Conservation (phyloP, 305 asterid genomes). For the Lippia alba region DNA sequence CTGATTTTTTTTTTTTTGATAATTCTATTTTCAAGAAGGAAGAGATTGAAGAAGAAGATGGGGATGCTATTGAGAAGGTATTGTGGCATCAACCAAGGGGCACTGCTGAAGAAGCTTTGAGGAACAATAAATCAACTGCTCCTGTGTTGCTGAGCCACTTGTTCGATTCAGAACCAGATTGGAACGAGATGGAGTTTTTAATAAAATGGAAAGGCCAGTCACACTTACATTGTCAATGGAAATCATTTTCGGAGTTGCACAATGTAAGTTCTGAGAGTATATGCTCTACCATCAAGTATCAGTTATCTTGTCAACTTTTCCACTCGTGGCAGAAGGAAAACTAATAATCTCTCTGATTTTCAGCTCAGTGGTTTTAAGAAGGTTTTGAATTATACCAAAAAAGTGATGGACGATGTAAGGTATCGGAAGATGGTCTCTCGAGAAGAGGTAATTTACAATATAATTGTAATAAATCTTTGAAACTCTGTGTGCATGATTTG, state of each 20-base stretch:
- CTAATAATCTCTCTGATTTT: conserved; percentile 44
- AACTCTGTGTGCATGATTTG: conserved; percentile 16
- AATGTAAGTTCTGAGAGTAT: conserved; percentile 63
- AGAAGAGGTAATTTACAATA: conserved; percentile 77
- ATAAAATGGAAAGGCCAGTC: conserved; percentile 99
- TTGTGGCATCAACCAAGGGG: conserved; percentile 99
- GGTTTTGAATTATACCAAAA: conserved; percentile 95
- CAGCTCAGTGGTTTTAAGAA: conserved; percentile 99
- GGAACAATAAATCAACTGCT: conserved; percentile 75
- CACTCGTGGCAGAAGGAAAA: conserved; percentile 22
- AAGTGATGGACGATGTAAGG: conserved; percentile 86
- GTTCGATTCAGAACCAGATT: conserved; percentile 82
- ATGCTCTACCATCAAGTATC: conserved; percentile 17
- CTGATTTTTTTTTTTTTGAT: conserved; percentile 36
- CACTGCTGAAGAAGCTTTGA: conserved; percentile 89
- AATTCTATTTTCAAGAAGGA: conserved; percentile 56
- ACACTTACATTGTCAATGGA: conserved; percentile 99
- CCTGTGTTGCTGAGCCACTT: conserved; percentile 84
- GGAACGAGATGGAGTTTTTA: conserved; percentile 88
- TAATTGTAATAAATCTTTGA: conserved; percentile 4
- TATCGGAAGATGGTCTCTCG: conserved; percentile 88
- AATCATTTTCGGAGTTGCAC: conserved; percentile 86
- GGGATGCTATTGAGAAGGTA: conserved; percentile 92
- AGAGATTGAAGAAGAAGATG: conserved; percentile 90
- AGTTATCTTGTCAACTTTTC: conserved; percentile 22